Conservation (phyloP, 495 filamentous ascomycete species). For the Neurospora africana region DNA sequence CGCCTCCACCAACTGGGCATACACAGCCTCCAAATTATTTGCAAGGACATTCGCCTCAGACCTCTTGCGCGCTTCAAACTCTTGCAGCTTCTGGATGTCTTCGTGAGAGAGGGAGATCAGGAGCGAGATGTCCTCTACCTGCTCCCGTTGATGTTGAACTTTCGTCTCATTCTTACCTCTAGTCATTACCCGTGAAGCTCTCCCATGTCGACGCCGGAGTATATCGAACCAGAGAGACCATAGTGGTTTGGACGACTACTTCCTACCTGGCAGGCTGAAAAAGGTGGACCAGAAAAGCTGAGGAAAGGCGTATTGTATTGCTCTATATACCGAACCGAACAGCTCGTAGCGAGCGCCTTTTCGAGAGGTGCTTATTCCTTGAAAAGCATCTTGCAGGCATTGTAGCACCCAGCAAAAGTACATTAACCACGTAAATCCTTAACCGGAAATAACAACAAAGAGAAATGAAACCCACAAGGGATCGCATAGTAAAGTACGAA, state of each 20-base stretch:
- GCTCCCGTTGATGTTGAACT: background rate
- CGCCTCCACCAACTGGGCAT: conserved; percentile 53
- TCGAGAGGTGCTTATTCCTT: background rate
- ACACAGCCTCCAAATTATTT: conserved; percentile 69
- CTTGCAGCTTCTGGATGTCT: conserved; percentile 92
- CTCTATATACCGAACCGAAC: background rate
- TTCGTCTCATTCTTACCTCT: background rate
- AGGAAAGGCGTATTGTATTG: background rate
- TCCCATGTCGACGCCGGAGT: background rate
- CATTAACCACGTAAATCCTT: background rate
- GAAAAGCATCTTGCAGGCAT: background rate
- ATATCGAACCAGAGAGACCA: background rate
- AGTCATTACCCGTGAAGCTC: background rate
- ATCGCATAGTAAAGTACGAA: background rate
- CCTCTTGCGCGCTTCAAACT: conserved; percentile 68
- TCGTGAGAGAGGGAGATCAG: conserved; percentile 65
- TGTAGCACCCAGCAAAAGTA: background rate
- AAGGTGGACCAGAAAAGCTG: background rate
- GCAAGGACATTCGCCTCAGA: conserved; percentile 81
- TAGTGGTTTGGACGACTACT: background rate
- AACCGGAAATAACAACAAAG: background rate
- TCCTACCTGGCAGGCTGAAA: background rate
- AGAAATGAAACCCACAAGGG: background rate
- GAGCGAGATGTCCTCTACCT: background rate
- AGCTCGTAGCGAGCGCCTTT: background rate